Base-by-base conservation (phyloP, 352 stramenopile species). In the Phytophthora syringae region DNA sequence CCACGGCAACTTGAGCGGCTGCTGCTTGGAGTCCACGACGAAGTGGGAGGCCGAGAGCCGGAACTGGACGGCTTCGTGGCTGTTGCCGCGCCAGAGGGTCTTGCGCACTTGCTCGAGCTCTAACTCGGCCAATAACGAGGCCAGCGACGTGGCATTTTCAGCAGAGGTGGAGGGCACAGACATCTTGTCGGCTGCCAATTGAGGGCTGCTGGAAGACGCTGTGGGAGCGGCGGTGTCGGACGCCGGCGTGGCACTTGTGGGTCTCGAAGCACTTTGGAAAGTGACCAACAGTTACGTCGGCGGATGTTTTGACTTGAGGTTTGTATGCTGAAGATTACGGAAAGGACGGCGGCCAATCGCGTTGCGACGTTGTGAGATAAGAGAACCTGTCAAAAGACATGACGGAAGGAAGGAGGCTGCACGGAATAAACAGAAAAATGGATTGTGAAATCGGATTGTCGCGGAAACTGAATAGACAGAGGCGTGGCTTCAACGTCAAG, bases 1-100 rank as follows among this genome's bases (percentile, higher is more conserved):
- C 82, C 82, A 90, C 22, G 49, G 32, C 36, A 88, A 40, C 13
- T 66, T 50, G 6, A 85, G 47, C 12, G 24, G 54, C 40, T 56
- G 48, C 7, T 52, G 37, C 57, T 60, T 66, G 2, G 16, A 43
- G 12, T 70, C 43, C 4, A 68, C 67, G 7, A 50, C 42, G 22
- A 56, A 72, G 42, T 72, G 57, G 16, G 44, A 65, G 10, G 65
- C 53, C 13, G 73, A 64, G 53, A 78, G 73, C 21, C 44, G 53
- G 21, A 72, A 61, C 7, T 51, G 58, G n/a, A 57, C 65, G 13
- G 36, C 18, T 53, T 76, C 40, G 52, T 76, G 65, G 61, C 57
- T 74, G 20, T 42, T 50, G 24, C 47, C 42, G 32, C 57, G 47
- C 59, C 66, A 78, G n/a, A 73, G 24, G 5, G 57, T 70, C 51